Base-by-base conservation (phyloP, 2,329 filamentous ascomycete species). In the Blastomyces parvus region DNA sequence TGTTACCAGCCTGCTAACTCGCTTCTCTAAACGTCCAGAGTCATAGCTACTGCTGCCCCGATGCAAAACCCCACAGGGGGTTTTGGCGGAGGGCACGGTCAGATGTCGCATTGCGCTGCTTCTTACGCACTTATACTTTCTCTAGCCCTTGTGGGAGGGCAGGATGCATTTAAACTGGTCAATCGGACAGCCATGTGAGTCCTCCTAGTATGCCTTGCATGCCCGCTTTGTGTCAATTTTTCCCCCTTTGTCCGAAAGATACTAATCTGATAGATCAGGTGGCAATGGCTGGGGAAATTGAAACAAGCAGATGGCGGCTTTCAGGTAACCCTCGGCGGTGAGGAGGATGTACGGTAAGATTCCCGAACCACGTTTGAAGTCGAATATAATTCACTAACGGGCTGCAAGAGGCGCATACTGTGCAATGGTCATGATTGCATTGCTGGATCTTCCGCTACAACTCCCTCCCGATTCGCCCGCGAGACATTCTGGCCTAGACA, bases 301-400 rank as follows among this genome's bases (percentile, higher is more conserved):
- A 99, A 97, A 81, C 89, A 96, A 76, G 79, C 84, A 13, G 86
- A 90, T 73, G 94, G 94, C 60, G 91, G 91, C n/a, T 97, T 99
- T 74, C 86, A 88, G 70, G 89, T 99, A 81, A 87, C 87, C 60
- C 78, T 88, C 59, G 90, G 89, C 64, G 94, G 92, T 64, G 94
- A 99, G 78, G 88, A 94, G 76, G 94, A 99, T 75, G 89, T 97
- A 65, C 86, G 91, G 88, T 89, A 82, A 75, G 82, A 75, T 55
- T 60, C 59, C 60, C 52, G 64, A 25, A 53, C 48, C 46, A 22
- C 50, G 36, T 58, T 38, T 46, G 50, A 59, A 19, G 22, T 46
- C 14, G 38, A 59, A n/a, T 11, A 59, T 59, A 30, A 30, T 58
- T 61, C 48, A 64, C 56, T 64, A 40, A 62, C 65, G 53, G 62